Percentiles rank a stretch among this genome's conserved stretches.
These are phyloP conservation scores for Erythrophleum ivorense DNA, from an alignment of 331 rosid genomes.

Conservation along the genomic window DNA sequence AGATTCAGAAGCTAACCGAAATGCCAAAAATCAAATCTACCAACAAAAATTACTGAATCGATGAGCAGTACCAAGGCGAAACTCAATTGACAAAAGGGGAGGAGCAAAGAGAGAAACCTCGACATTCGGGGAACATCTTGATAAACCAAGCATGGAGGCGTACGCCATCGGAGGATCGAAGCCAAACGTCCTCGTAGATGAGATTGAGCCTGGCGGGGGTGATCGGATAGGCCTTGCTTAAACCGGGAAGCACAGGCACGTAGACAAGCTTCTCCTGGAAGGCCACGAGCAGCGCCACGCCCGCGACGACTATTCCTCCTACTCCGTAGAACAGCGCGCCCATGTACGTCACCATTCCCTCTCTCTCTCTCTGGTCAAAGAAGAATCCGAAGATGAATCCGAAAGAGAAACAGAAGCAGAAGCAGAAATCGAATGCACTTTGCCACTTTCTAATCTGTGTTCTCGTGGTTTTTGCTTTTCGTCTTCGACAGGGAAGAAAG, in stretches of 20 bases:
- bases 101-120: constrained; percentile 56
- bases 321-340: constrained; percentile 71
- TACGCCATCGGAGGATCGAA: constrained; percentile 80
- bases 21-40: not conserved
- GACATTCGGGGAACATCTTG: constrained; percentile 77
- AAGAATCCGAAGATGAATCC: too few species aligned
- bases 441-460: too few species aligned
- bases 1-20: not conserved
- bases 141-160: constrained; percentile 96
- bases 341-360: constrained; percentile 73
- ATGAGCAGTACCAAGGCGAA: not conserved
- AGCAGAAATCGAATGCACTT: too few species aligned
- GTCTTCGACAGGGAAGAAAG: too few species aligned
- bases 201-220: constrained; percentile 83
- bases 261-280: constrained; percentile 85
- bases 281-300: constrained; percentile 87
- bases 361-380: too few species aligned
- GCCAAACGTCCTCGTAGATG: constrained; percentile 81
- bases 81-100: not conserved
- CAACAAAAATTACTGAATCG: not conserved
- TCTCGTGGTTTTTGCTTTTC: too few species aligned
- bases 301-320: constrained; percentile 81
- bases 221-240: constrained; percentile 73
- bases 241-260: constrained; percentile 90
- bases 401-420: too few species aligned